phyloP scores from a whole-genome alignment of 208 protist genomes.

The Naegleria gruberi region DNA sequence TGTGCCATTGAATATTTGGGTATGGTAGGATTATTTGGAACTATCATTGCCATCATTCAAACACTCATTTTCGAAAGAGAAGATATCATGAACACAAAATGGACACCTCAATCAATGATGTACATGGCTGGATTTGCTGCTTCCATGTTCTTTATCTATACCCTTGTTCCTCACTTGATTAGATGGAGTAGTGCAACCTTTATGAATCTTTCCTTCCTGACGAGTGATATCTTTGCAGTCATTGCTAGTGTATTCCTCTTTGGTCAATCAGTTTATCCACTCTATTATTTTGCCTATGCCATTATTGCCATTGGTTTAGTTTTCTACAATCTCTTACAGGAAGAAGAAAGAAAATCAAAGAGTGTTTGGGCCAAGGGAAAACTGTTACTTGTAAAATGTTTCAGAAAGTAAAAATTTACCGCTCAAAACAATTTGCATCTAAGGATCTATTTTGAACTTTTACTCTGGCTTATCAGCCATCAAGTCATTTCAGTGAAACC shows the following conservation, averaged over 20 bases:
- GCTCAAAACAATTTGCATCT: no score
- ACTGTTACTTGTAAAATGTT: neutral
- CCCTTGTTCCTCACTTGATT: constrained; percentile 30
- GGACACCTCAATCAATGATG: neutral
- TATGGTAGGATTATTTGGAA: constrained; percentile 47
- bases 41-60: constrained; percentile 32
- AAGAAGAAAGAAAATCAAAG: neutral
- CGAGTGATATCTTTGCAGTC: neutral
- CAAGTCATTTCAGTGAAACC: no score
- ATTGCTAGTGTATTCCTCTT: constrained; percentile 9
- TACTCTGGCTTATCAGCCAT: no score
- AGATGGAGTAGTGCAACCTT: neutral
- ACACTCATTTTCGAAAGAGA: constrained; percentile 21
- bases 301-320: neutral
- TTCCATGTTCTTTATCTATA: constrained; percentile 47
- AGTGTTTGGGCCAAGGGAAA: neutral
- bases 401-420: no score
- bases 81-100: neutral
- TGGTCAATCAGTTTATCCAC: neutral
- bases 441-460: no score
- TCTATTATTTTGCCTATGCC: neutral
- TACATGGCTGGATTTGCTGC: constrained; percentile 36
- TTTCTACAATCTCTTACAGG: neutral
- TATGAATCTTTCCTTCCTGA: constrained; percentile 9
- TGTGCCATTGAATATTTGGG: constrained; percentile 35